A percentile compares a stretch with the other conserved stretches of the same genome.
Evolutionary conservation across 805 yeast genomes (phyloP).

Genomic region (Kodamaea leandrae): DNA sequence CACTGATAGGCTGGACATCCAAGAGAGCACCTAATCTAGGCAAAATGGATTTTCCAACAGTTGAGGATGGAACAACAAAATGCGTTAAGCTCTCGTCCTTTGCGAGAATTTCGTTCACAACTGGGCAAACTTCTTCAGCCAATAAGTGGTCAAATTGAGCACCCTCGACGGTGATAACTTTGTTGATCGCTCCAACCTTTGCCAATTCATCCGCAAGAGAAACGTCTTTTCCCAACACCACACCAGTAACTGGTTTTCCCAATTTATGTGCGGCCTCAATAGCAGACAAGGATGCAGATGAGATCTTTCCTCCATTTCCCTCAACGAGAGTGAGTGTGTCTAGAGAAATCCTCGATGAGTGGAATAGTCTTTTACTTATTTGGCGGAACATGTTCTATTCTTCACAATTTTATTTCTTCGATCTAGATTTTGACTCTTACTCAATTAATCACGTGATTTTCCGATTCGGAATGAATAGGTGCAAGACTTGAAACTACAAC

Average conservation of each 20-base stretch:
- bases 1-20: slow-evolving; percentile 86
- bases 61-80: slow-evolving; percentile 77
- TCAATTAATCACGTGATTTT: slow-evolving; percentile 1
- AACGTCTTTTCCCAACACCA: slow-evolving; percentile 69
- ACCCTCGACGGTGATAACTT: slow-evolving; percentile 58
- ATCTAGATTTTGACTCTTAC: slow-evolving; percentile 4
- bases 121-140: slow-evolving; percentile 81
- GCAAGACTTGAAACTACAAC: neutral
- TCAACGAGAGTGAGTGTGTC: slow-evolving; percentile 77
- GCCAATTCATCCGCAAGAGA: slow-evolving; percentile 44
- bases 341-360: slow-evolving; percentile 27
- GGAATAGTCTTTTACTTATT: slow-evolving; percentile 44
- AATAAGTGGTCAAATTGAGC: slow-evolving; percentile 62
- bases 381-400: slow-evolving; percentile 8
- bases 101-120: slow-evolving; percentile 49
- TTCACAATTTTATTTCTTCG: neutral
- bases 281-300: slow-evolving; percentile 70
- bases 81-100: slow-evolving; percentile 54
- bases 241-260: slow-evolving; percentile 77
- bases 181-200: slow-evolving; percentile 51
- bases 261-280: slow-evolving; percentile 74
- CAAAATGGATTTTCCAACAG: slow-evolving; percentile 80
- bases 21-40: slow-evolving; percentile 86
- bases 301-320: slow-evolving; percentile 49
- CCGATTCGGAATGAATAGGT: slow-evolving; percentile 1